A percentile compares a stretch with the other conserved stretches of the same genome.
Evolutionary conservation across 352 stramenopile species (phyloP).

Genomic region (Pythium insidiosum): DNA sequence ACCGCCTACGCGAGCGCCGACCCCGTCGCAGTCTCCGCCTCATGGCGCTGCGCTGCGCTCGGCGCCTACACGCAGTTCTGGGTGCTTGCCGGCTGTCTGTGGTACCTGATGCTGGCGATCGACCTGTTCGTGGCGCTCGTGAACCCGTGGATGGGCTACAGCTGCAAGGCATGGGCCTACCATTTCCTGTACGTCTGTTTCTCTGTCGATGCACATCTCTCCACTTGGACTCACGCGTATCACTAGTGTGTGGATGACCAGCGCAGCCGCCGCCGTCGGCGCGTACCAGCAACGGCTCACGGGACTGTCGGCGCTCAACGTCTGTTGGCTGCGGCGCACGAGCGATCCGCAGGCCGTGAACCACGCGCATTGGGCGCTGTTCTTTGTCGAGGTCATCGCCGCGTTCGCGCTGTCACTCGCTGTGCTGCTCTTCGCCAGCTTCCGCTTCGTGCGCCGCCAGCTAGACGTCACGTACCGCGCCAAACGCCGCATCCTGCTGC

Average conservation of each 20-base stretch:
- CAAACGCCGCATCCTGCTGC: constrained; percentile 72
- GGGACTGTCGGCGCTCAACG: constrained; percentile 59
- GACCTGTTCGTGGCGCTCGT: constrained; percentile 81
- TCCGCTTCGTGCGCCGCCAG: constrained; percentile 77
- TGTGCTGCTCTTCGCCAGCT: constrained; percentile 77
- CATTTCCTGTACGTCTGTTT: constrained; percentile 51
- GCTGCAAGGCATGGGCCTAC: constrained; percentile 79
- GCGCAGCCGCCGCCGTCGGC: constrained; percentile 43
- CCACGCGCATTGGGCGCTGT: constrained; percentile 47
- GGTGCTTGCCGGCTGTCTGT: constrained; percentile 46
- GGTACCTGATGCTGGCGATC: constrained; percentile 81
- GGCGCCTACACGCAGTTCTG: constrained; percentile 72
- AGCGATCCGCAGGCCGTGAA: constrained; percentile 33
- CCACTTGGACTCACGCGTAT: background rate
- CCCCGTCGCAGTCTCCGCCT: constrained; percentile 1
- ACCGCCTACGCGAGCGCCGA: constrained; percentile 37
- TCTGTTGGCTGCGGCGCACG: constrained; percentile 72
- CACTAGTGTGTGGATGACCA: constrained; percentile 60
- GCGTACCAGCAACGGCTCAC: constrained; percentile 56
- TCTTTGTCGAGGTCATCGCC: constrained; percentile 43
- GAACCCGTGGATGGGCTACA: constrained; percentile 85
- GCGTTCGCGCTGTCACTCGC: constrained; percentile 55
- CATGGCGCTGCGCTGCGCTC: constrained; percentile 33
- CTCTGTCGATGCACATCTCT: background rate
- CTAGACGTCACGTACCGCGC: constrained; percentile 79